Conservation (phyloP, 768 basidiomycete genomes). For the Hericium alpestre region DNA sequence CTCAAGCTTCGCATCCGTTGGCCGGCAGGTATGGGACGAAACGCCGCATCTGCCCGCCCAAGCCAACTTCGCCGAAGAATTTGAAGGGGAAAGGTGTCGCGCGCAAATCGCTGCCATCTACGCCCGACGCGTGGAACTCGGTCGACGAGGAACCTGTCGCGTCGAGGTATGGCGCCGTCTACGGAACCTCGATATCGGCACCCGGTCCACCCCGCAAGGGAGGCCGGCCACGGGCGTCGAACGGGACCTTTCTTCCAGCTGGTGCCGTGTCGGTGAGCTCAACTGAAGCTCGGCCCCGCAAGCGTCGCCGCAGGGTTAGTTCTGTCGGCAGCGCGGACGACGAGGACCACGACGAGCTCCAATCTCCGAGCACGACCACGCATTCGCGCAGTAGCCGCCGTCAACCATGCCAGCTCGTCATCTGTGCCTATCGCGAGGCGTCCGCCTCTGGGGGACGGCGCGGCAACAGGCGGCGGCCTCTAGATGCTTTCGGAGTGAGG, state of each 20-base stretch:
- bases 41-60: conserved; percentile 26
- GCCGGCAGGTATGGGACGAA: conserved; percentile 26
- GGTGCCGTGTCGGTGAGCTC: background rate
- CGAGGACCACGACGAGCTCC: background rate
- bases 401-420: conserved; percentile 28
- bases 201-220: background rate
- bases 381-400: conserved; percentile 1
- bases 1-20: conserved; percentile 16
- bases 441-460: conserved; percentile 34
- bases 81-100: background rate
- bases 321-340: background rate
- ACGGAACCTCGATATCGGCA: background rate
- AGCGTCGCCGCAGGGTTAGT: background rate
- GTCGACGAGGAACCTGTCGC: too few species aligned
- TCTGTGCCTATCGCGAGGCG: conserved; percentile 40
- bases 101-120: background rate
- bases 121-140: background rate
- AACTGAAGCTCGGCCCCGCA: background rate
- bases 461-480: conserved; percentile 35
- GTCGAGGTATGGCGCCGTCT: background rate
- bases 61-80: background rate
- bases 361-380: conserved; percentile 4
- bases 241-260: background rate
- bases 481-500: conserved; percentile 44
- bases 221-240: background rate